phyloP scores from a whole-genome alignment of 2,329 filamentous ascomycete species.

The Ascochyta fabae region DNA sequence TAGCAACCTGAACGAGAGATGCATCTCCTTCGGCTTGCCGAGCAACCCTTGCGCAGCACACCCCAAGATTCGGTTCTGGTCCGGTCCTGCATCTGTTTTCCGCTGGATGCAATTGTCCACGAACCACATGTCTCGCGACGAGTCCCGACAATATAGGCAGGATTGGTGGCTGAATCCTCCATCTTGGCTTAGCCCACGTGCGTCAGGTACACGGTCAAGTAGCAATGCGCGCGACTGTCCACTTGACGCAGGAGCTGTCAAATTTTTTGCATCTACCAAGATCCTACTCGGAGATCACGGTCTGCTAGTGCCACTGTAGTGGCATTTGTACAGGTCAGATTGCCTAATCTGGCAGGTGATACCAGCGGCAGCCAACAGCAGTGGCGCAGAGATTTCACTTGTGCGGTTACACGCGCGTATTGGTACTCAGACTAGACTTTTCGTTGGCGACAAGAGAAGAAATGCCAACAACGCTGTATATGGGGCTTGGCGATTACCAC shows the following conservation, averaged over 20 bases:
- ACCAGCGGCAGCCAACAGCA: neutral
- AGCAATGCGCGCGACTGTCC: neutral
- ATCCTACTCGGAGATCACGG: conserved; percentile 4
- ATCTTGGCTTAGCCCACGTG: conserved; percentile 17
- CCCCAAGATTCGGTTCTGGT: neutral
- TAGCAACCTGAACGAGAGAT: neutral
- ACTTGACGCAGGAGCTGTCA: neutral
- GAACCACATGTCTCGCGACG: neutral
- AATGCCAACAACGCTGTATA: neutral
- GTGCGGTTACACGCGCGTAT: conserved; percentile 15
- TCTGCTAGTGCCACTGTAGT: conserved; percentile 8
- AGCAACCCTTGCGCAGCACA: neutral
- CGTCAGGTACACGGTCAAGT: conserved; percentile 8
- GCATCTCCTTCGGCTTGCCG: neutral
- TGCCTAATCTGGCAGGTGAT: conserved; percentile 15
- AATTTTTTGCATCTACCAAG: conserved; percentile 7
- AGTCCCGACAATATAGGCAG: neutral
- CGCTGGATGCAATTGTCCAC: conserved; percentile 8
- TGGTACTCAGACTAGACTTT: neutral
- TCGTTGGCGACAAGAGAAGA: neutral
- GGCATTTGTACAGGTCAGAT: neutral
- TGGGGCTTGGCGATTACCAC: conserved; percentile 1
- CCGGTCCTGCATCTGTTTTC: neutral
- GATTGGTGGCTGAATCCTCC: conserved; percentile 13
- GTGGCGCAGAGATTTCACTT: conserved; percentile 11